Evolutionary conservation across 2,329 filamentous ascomycete species (phyloP), one percentile per base, ranked within the genome.

Genomic region (Polytolypa hystricis): DNA sequence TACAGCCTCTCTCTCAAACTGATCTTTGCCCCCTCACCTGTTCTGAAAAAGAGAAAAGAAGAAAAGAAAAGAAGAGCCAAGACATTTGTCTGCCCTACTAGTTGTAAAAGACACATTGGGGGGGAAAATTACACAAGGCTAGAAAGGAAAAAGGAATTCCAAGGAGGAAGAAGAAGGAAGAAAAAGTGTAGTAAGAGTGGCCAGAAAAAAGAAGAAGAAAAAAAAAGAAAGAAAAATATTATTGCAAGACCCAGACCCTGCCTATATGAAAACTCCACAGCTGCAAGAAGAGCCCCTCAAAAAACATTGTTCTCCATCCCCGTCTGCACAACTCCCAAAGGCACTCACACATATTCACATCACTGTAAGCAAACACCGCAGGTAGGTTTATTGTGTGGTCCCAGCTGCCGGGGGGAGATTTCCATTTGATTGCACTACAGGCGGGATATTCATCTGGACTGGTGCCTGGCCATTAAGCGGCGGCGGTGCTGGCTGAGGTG

Each of bases 401-500:
- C n/a, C n/a, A n/a, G n/a, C n/a, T n/a, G n/a, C n/a, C n/a, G n/a
- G n/a, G n/a, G n/a, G n/a, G n/a, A n/a, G n/a, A n/a, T n/a, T n/a
- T n/a, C n/a, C n/a, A n/a, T n/a, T n/a, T n/a, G n/a, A n/a, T n/a
- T n/a, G n/a, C n/a, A n/a, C n/a, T n/a, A n/a, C n/a, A n/a, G 33
- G 14, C 17, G 21, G 31, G 17, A 40, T 30, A 16, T 30, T 40
- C 15, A 34, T 37, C 14, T 40, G 37, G 15, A 12, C 33, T 31
- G 32, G 30, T 19, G 35, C 37, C n/a, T 32, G 32, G 35, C 16
- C 27, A 19, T 36, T 37, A n/a, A n/a, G n/a, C n/a, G n/a, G n/a
- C 30, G 12, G 32, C 7, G 31, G 32, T 20, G 5, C 31, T 30
- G 48, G 53, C 18, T 62, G 58, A 20, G 56, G 57, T 4, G 57